phyloP scores from a whole-genome alignment of 768 basidiomycete genomes.

The Trametes cingulata region DNA sequence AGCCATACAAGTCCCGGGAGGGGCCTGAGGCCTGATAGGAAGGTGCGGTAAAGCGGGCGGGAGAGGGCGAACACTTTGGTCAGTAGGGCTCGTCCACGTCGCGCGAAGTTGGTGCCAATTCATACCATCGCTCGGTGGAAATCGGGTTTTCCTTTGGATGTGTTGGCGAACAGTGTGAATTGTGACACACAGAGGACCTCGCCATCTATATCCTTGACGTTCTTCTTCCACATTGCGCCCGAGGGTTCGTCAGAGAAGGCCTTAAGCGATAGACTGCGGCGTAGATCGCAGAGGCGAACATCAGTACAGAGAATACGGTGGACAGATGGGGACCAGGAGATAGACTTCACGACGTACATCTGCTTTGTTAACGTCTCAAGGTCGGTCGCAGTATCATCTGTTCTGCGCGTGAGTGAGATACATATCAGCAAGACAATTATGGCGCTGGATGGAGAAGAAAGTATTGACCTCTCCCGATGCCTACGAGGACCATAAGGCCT shows the following conservation, averaged over 20 bases:
- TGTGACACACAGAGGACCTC: constrained; percentile 95
- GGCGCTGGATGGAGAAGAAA: constrained; percentile 4
- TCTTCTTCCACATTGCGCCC: constrained; percentile 81
- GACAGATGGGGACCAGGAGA: neutral
- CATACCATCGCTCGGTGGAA: constrained; percentile 92
- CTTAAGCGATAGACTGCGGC: constrained; percentile 63
- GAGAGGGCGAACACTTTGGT: neutral
- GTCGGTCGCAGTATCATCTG: constrained; percentile 83
- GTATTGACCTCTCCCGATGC: constrained; percentile 71
- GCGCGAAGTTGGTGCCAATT: constrained; percentile 11
- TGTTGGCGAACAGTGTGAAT: constrained; percentile 87
- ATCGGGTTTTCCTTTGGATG: constrained; percentile 88
- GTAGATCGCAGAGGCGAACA: neutral
- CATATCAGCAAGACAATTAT: constrained; percentile 22
- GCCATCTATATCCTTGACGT: constrained; percentile 84
- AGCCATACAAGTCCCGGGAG: constrained; percentile 68
- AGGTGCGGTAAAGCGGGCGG: constrained; percentile 4
- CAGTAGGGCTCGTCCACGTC: neutral
- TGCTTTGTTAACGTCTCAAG: constrained; percentile 75
- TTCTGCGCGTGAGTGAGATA: constrained; percentile 29
- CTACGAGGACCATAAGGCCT: constrained; percentile 89
- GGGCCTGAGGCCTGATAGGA: constrained; percentile 58
- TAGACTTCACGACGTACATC: constrained; percentile 52
- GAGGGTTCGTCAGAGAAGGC: constrained; percentile 62
- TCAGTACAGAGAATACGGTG: neutral